These are phyloP conservation scores for Pelargonium fulgidum DNA, from an alignment of 441 rosid genomes.

Conservation along the genomic window DNA sequence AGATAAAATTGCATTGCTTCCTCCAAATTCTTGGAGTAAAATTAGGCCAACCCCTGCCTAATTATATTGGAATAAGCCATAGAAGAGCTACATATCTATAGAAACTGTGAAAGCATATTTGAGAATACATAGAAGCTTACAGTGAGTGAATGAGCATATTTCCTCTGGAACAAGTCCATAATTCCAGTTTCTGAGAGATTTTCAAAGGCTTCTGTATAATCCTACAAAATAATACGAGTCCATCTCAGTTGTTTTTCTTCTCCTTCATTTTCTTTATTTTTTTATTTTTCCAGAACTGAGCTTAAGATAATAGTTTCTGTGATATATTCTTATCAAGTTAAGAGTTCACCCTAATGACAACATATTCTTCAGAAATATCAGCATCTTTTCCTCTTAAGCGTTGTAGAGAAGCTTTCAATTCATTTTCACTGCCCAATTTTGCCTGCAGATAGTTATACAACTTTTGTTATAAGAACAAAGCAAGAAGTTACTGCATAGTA, in stretches of 20 bases:
- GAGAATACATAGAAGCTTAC: conserved; percentile 26
- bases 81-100: neutral
- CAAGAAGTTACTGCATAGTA: no score
- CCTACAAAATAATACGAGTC: conserved; percentile 17
- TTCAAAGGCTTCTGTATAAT: conserved; percentile 22
- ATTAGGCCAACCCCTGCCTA: conserved; percentile 63
- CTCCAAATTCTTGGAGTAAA: conserved; percentile 44
- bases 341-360: conserved; percentile 39
- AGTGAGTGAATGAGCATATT: conserved; percentile 30
- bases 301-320: no score
- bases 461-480: neutral
- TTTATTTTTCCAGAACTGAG: no score
- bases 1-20: conserved; percentile 36
- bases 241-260: neutral
- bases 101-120: neutral
- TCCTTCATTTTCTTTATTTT: neutral
- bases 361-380: conserved; percentile 46
- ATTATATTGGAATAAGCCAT: conserved; percentile 4
- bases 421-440: conserved; percentile 39
- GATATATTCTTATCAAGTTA: neutral
- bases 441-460: conserved; percentile 26
- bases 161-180: conserved; percentile 40
- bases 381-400: conserved; percentile 46
- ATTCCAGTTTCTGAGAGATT: conserved; percentile 28
- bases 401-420: conserved; percentile 42